Evolutionary conservation across 148 eudicot species (phyloP).

Genomic region (Talinum fruticosum): DNA sequence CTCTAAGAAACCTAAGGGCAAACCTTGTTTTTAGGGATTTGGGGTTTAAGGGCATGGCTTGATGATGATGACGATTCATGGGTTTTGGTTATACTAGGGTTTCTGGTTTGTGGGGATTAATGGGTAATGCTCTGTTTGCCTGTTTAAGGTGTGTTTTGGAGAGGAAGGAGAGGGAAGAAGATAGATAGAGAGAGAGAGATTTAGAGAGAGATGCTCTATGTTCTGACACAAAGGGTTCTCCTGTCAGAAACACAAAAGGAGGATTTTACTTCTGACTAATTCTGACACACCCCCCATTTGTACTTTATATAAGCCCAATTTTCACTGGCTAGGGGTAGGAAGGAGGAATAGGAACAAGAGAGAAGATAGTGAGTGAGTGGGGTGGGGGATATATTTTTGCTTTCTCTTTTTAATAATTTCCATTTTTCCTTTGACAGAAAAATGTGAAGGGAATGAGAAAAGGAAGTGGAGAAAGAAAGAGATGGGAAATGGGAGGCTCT

Average conservation of each 20-base stretch:
- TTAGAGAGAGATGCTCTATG: no score
- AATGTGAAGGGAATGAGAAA: slow-evolving; percentile 26
- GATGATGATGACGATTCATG: slow-evolving; percentile 21
- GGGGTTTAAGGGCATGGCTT: slow-evolving; percentile 23
- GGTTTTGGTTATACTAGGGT: slow-evolving; percentile 11
- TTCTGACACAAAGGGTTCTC: slow-evolving; percentile 29
- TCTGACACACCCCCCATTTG: slow-evolving; percentile 48
- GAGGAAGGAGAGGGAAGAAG: slow-evolving; percentile 29
- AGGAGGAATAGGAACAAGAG: slow-evolving; percentile 13
- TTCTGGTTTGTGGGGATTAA: slow-evolving; percentile 12
- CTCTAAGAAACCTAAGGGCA: slow-evolving; percentile 47
- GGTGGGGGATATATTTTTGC: not conserved
- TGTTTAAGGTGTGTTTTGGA: not conserved
- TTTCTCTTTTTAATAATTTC: not conserved
- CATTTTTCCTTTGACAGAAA: no score
- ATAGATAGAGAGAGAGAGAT: not conserved
- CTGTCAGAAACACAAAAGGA: slow-evolving; percentile 42
- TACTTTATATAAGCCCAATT: slow-evolving; percentile 21
- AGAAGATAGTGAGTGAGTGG: not conserved
- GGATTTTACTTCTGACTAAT: slow-evolving; percentile 34
- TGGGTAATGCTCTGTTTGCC: not conserved
- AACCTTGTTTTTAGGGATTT: slow-evolving; percentile 48
- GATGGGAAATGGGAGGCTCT: slow-evolving; percentile 51
- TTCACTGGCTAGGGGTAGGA: not conserved
- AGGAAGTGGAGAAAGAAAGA: slow-evolving; percentile 20